Base-by-base conservation (phyloP, 1,284 basidiomycete species). In the Cutaneotrichosporon sp. region DNA sequence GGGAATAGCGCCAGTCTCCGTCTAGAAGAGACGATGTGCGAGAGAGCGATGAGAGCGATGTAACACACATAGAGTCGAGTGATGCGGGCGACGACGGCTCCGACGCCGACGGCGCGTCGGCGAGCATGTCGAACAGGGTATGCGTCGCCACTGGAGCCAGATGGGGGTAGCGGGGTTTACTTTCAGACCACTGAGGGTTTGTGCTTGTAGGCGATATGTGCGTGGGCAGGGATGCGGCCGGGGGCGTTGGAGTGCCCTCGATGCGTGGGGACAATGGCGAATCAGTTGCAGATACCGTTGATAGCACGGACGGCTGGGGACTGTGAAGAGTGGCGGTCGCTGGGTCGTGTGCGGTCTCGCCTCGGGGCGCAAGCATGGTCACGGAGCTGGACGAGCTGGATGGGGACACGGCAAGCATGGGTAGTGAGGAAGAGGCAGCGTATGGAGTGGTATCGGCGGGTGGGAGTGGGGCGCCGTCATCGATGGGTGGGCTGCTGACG, bases 11-110 rank as follows among this genome's bases (percentile, higher is more conserved):
- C 51, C 53, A 52, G 41, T 55, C 53, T 48, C 51, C 52, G 45
- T 59, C 57, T 6, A 48, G 27, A 3, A 55, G 52, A 1, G 61
- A 63, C 3, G 59, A 61, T 7, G 64, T 64, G 12, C 68, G 52
- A 5, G 61, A 63, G 11, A 68, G 47, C 1, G 55, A 60, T 11
- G 61, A 63, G n/a, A 65, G 43, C 7, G 61, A 63, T 6, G 65
- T 62, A 19, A 63, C 59, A 53, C 58, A 65, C 20, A 60, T 27
- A 9, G 57, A 60, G 5, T 63, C 63, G 39, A 63, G 57, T 5
- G 60, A 62, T 12, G 61, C 61, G 0, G 66, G 66, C 3, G 66
- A 68, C 10, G 61, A 61, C 0, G 66, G 65, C 48, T 66, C 66
- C 5, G 59, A 61, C 33, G 47, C 41, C n/a, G 26, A 45, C 22